These are phyloP conservation scores for Fusarium setosum DNA, from an alignment of 2,329 filamentous ascomycete species.

Conservation along the genomic window DNA sequence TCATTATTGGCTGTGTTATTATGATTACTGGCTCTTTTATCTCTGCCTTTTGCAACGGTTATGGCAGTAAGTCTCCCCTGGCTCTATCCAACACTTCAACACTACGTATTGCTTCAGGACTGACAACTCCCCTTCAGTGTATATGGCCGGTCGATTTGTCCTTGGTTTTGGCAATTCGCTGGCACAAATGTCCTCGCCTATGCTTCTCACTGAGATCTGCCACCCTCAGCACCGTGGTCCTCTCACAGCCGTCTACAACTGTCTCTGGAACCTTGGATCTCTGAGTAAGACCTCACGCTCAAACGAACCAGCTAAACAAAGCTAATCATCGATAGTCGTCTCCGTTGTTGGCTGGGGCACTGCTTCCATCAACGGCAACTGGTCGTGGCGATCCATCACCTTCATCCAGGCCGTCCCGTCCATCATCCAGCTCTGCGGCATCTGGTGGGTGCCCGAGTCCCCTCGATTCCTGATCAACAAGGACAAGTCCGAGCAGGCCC, in stretches of 20 bases:
- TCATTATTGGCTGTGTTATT: slow-evolving; percentile 56
- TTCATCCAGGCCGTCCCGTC: slow-evolving; percentile 73
- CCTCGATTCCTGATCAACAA: slow-evolving; percentile 74
- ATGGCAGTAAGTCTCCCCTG: slow-evolving; percentile 50
- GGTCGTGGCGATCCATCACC: slow-evolving; percentile 75
- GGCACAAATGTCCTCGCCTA: slow-evolving; percentile 71
- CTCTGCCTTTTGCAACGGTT: slow-evolving; percentile 56
- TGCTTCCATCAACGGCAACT: slow-evolving; percentile 65
- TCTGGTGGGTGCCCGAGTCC: slow-evolving; percentile 76
- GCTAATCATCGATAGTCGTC: slow-evolving; percentile 52
- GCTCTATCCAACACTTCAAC: too few species aligned
- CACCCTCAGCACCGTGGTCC: slow-evolving; percentile 76
- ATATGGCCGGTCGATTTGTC: slow-evolving; percentile 52
- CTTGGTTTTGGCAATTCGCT: slow-evolving; percentile 75
- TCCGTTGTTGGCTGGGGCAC: slow-evolving; percentile 74
- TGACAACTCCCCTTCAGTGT: slow-evolving; percentile 45
- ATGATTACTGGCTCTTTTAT: slow-evolving; percentile 59
- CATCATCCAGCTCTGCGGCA: slow-evolving; percentile 70
- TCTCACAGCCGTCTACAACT: slow-evolving; percentile 75
- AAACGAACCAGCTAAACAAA: accelerated
- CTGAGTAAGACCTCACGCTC: slow-evolving; percentile 42
- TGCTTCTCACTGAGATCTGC: slow-evolving; percentile 74
- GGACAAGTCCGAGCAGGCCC: slow-evolving; percentile 71
- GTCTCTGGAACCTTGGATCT: slow-evolving; percentile 72
- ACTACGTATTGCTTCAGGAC: too few species aligned